Base-by-base conservation (phyloP, 2,329 filamentous ascomycete species). In the Neofusicoccum laricinum region DNA sequence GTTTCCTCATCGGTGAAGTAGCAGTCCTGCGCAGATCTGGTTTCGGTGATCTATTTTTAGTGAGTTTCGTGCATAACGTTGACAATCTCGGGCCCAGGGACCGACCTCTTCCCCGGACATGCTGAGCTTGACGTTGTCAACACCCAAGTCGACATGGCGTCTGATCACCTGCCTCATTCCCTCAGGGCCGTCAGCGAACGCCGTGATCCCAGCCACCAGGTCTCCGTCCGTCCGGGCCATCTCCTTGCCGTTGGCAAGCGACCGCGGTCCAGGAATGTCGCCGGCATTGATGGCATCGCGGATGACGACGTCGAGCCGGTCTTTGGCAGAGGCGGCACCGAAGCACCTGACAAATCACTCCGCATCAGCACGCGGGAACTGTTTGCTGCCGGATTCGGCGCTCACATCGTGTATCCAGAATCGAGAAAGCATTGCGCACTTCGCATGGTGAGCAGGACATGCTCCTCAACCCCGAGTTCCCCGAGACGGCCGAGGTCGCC, bases 251-350 rank as follows among this genome's bases (percentile, higher is more conserved):
- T 83, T 85, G 1, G 81, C 80, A 0, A 84, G 73, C 61, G 76
- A 81, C 15, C 81, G 72, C 2, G 81, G 82, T 0, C 81, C 82
- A 1, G 81, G 79, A 5, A 84, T 77, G 59, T 79, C 72, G 0
- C 81, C 82, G 1, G 75, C 74, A 38, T 84, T 83, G 66, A 85
- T 84, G 0, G 78, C 80, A 67, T 84, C 76, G 34, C 81, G 71
- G 48, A 84, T 76, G 1, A 82, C 82, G 14, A 79, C 68, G 65
- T 84, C 82, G 0, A 82, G 71, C 11, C 80, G 71, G 11, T 79
- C 75, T 61, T 82, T 80, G 0, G 81, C 80, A 2, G 80, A 79
- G 3, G 81, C 81, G 0, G 80, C 80, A 1, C 80, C 80, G 57
- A 78, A 82, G 61, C 45, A 25, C n/a, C 81, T 80, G 82, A 48